phyloP scores from a whole-genome alignment of 352 stramenopile species.

The Phytopythium cucurbitacearum region DNA sequence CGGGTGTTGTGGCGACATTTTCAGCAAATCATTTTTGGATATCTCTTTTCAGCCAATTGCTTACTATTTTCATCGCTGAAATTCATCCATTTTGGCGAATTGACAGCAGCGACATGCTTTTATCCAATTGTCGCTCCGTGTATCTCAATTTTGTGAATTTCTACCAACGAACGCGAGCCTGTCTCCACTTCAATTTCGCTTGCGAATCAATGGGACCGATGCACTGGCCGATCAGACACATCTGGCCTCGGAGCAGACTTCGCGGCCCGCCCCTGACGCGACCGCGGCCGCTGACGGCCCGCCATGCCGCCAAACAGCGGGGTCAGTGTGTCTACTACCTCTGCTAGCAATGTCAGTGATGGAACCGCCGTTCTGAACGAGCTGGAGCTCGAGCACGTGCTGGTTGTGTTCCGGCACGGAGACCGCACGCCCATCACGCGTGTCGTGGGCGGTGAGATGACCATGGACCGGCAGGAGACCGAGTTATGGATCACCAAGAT shows the following conservation, averaged over 20 bases:
- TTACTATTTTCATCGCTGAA: background rate
- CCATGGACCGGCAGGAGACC: conserved; percentile 38
- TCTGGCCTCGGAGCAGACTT: no score
- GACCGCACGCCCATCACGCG: conserved; percentile 75
- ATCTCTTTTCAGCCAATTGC: background rate
- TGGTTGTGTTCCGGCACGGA: conserved; percentile 74
- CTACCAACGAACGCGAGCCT: background rate
- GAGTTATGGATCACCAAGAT: conserved; percentile 63
- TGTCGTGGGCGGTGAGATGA: conserved; percentile 33
- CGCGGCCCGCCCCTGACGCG: no score
- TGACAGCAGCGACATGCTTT: no score
- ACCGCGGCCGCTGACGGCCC: no score
- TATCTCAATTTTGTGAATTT: background rate
- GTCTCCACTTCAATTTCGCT: background rate
- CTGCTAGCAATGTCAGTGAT: no score
- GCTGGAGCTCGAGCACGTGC: conserved; percentile 51
- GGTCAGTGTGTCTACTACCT: no score
- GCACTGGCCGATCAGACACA: no score
- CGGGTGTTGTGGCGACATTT: background rate
- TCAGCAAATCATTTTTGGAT: background rate
- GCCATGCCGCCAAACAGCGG: no score
- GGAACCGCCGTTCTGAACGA: background rate
- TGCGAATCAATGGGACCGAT: background rate
- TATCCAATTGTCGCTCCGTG: no score
- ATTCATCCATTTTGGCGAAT: background rate